Conservation (phyloP, 2,329 filamentous ascomycete species). For the Aspergillus sp. region DNA sequence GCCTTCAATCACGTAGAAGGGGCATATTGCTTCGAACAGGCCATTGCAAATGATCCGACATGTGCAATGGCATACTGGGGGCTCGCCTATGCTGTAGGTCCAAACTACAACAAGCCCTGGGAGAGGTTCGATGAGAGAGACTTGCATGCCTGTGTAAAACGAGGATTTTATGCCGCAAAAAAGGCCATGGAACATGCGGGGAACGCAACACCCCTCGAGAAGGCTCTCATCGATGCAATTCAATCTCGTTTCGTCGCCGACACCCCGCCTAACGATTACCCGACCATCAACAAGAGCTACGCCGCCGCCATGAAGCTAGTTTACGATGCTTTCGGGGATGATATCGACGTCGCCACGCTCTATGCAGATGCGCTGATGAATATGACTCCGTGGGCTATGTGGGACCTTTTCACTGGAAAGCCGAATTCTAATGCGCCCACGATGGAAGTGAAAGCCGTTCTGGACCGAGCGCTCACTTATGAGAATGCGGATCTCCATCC, state of each 20-base stretch:
- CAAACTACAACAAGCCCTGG: constrained; percentile 58
- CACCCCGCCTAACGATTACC: constrained; percentile 51
- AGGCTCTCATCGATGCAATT: constrained; percentile 64
- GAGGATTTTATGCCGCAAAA: constrained; percentile 47
- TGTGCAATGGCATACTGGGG: constrained; percentile 55
- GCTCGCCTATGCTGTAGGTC: constrained; percentile 51
- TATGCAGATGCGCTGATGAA: constrained; percentile 68
- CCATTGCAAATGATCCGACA: constrained; percentile 43
- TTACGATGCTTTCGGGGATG: constrained; percentile 53
- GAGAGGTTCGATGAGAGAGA: constrained; percentile 49
- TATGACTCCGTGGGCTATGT: constrained; percentile 63
- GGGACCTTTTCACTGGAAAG: constrained; percentile 60
- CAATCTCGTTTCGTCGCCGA: constrained; percentile 59
- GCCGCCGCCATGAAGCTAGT: constrained; percentile 61
- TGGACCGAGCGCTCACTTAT: constrained; percentile 59
- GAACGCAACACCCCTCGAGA: constrained; percentile 54
- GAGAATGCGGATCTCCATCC: constrained; percentile 58
- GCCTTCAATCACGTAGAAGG: constrained; percentile 77
- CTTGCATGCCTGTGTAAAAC: constrained; percentile 43
- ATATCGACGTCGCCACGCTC: constrained; percentile 62
- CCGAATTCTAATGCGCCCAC: constrained; percentile 58
- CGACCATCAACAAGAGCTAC: constrained; percentile 58
- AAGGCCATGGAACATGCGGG: constrained; percentile 45
- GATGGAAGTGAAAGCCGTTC: constrained; percentile 56
- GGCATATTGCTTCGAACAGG: constrained; percentile 51